Evolutionary conservation across 139 green algal species (phyloP), one percentile per base, ranked within the genome.

Genomic region (Coelastrella sp.): DNA sequence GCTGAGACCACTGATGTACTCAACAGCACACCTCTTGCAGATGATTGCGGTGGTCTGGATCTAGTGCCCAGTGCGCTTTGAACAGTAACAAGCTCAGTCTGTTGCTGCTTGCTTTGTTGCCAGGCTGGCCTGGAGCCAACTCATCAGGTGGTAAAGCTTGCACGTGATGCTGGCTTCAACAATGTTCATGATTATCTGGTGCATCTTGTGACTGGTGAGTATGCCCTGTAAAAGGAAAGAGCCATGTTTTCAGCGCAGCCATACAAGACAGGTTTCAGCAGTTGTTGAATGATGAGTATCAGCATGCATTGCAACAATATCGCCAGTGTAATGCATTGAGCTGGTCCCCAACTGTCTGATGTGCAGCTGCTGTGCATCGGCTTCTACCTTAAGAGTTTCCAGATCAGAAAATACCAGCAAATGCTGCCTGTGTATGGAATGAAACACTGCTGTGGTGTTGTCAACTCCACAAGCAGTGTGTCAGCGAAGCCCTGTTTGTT

Each of bases 101-200:
- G 8, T 76, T 6, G 8, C 24, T 59, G 56, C 19, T 24, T 20
- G 6, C 78, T 7, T 57, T 49, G 7, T 25, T 78, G 25, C 17
- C 88, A 96, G 92, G 86, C 88, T 20, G 94, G 93, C 11, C 92
- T 98, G 85, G 80, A 91, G 10, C 93, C 96, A 56, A 98, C 96
- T 3, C 78, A 92, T 87, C 95, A 98, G 89, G 87, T 98, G 14
- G 90, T 95, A 60, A 85, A 84, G 15, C 76, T 92, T 59, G 95
- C 94, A 6, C 87, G 94, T 27, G 89, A 81, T 7, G 90, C 91
- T 8, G 96, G 96, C 78, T 98, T 97, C 85, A 90, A 63, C 68
- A 97, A 98, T 91, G 96, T 96, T 63, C 96, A 98, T 87, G 96
- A 98, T 93, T 98, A 95, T 90, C 92, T 98, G 85, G 95, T 98